Evolutionary conservation across 78 protist genomes (phyloP).

Genomic region (Anaeramoeba flamelloides): DNA sequence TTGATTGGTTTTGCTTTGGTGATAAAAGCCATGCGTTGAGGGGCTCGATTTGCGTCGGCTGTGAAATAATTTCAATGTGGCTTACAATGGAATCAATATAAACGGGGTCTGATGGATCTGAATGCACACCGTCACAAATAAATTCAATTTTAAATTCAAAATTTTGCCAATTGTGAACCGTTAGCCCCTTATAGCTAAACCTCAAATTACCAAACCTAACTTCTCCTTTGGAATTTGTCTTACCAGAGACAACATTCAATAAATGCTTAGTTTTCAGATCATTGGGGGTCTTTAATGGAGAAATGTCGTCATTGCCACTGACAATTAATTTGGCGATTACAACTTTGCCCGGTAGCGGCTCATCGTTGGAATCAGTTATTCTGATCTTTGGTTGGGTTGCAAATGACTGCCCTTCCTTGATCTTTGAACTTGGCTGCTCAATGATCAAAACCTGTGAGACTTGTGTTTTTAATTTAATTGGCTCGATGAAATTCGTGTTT

Average conservation of each 20-base stretch:
- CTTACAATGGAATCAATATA: neutral
- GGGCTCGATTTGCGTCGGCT: neutral
- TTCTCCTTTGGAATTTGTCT: neutral
- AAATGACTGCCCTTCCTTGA: neutral
- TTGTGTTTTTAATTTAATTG: neutral
- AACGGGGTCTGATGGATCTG: neutral
- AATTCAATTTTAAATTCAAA: neutral
- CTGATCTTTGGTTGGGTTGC: neutral
- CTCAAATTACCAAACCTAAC: neutral
- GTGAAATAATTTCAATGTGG: neutral
- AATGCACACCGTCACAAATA: neutral
- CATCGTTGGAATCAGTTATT: neutral
- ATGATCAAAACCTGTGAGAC: neutral
- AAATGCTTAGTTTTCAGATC: neutral
- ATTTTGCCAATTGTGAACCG: neutral
- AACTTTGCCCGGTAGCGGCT: neutral
- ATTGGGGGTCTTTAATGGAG: neutral
- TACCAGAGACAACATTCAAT: neutral
- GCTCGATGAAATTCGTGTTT: neutral
- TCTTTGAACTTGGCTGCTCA: neutral
- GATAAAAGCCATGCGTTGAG: neutral
- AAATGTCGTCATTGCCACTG: neutral
- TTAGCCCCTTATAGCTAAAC: neutral
- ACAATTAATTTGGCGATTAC: neutral
- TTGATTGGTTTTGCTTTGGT: neutral